A percentile compares a stretch with the other conserved stretches of the same genome.
Conservation (phyloP, 768 basidiomycete species). For the Filobasidium floriforme region DNA sequence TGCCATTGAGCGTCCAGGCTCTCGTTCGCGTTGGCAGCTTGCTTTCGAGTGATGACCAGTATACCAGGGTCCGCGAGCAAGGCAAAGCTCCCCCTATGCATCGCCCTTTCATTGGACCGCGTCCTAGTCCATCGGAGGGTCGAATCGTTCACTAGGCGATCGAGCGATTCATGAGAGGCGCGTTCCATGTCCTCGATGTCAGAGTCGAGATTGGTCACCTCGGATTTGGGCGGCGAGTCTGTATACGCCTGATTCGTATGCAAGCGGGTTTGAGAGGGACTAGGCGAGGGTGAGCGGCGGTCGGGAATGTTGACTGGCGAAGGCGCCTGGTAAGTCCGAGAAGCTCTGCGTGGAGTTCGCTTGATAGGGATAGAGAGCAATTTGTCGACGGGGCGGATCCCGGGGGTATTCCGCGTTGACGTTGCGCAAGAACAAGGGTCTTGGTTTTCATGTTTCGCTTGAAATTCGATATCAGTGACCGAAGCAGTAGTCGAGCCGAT, state of each 20-base stretch:
- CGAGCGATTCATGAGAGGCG: not conserved
- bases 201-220: not conserved
- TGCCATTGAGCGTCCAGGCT: conserved; percentile 8
- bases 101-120: not conserved
- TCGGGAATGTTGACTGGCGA: not conserved
- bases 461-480: not conserved
- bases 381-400: not conserved
- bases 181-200: not conserved
- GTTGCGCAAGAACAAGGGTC: not conserved
- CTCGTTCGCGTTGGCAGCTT: not conserved
- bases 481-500: not conserved
- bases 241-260: not conserved
- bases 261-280: not conserved
- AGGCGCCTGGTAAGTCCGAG: not conserved
- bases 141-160: not conserved
- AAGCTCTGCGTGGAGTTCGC: not conserved
- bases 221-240: not conserved
- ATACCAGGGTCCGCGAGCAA: not conserved
- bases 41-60: not conserved
- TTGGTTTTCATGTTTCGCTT: not conserved
- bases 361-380: not conserved
- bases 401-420: not conserved
- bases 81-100: not conserved
- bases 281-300: not conserved
- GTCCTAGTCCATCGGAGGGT: not conserved